Conservation (phyloP, 2,329 filamentous ascomycete genomes). For the Calonectria leucothoes region DNA sequence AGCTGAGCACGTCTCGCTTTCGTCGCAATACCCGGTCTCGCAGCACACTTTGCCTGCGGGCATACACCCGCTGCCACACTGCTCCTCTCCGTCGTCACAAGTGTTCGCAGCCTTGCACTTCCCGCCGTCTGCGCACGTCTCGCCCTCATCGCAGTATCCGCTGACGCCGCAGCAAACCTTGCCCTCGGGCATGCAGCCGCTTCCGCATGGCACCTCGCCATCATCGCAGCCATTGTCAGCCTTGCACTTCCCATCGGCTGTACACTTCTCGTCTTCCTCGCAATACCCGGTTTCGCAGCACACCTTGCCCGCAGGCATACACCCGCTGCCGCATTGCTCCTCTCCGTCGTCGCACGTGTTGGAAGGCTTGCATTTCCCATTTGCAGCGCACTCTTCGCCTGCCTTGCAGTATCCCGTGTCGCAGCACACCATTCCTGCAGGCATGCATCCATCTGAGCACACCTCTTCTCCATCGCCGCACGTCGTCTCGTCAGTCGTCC, state of each 20-base stretch:
- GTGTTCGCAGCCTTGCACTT: background rate
- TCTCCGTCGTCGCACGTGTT: background rate
- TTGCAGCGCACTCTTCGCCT: background rate
- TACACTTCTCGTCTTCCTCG: background rate
- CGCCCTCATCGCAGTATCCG: background rate
- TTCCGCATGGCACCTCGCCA: background rate
- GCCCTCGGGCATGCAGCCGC: constrained; percentile 9
- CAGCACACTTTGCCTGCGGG: background rate
- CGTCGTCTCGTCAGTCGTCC: no score
- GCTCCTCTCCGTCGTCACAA: background rate
- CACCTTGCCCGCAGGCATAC: background rate
- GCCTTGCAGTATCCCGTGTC: background rate
- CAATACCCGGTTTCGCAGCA: constrained; percentile 10
- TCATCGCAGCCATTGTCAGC: background rate
- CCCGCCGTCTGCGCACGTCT: background rate
- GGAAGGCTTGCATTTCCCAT: background rate
- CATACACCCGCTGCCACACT: background rate
- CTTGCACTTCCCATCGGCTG: no score
- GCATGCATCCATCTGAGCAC: background rate
- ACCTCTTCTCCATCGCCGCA: no score
- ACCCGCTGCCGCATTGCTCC: background rate
- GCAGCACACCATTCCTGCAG: background rate
- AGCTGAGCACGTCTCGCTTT: no score
- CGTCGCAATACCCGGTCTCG: background rate
- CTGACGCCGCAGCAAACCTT: background rate